phyloP scores from a whole-genome alignment of 371 early-diverging fungal genomes.

The Dichotomocladium elegans region DNA sequence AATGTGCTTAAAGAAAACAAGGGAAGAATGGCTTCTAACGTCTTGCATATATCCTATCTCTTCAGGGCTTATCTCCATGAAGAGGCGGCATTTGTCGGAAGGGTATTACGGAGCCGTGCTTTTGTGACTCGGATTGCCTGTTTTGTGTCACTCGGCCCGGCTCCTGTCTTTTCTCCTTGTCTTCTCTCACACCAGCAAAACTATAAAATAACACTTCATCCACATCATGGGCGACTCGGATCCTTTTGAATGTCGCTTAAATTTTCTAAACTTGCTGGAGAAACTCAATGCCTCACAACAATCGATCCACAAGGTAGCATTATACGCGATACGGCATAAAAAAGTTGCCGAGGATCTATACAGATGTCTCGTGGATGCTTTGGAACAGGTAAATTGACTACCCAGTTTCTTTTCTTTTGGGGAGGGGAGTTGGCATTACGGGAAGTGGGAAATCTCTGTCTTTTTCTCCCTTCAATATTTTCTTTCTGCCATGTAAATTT shows the following conservation, averaged over 20 bases:
- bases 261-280: conserved; percentile 58
- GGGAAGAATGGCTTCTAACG: no score
- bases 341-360: conserved; percentile 70
- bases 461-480: conserved; percentile 4
- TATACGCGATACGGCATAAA: conserved; percentile 63
- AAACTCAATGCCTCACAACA: conserved; percentile 76
- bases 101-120: no score
- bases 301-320: conserved; percentile 67
- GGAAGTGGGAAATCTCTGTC: no score
- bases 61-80: no score
- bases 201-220: no score
- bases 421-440: not conserved
- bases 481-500: conserved; percentile 1
- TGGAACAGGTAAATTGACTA: conserved; percentile 54
- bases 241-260: conserved; percentile 73
- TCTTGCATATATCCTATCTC: no score
- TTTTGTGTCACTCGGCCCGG: no score
- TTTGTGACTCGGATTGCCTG: no score
- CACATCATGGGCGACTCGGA: conserved; percentile 50
- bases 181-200: not conserved
- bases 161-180: not conserved
- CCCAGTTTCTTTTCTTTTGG: conserved; percentile 3
- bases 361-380: conserved; percentile 70
- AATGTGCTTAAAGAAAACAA: no score
- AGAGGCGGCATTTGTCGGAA: no score